Evolutionary conservation across 192 early-diverging fungal genomes (phyloP).

Genomic region (Coemansia sp.): DNA sequence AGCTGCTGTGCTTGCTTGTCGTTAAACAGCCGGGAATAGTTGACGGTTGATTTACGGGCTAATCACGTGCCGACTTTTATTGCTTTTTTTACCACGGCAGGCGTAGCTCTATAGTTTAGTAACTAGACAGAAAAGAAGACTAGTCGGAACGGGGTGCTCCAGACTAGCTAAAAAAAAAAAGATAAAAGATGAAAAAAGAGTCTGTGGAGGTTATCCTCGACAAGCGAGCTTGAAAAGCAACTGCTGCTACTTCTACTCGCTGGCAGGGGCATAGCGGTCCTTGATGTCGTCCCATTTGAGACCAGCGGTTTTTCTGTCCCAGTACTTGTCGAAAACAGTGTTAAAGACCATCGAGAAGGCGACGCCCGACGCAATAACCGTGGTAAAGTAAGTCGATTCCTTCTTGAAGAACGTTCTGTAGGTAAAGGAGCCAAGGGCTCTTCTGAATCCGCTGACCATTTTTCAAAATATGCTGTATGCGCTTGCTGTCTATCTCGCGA

Average conservation of each 20-base stretch:
- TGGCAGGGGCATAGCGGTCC: conserved; percentile 33
- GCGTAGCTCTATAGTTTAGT: not conserved
- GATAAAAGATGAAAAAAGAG: not conserved
- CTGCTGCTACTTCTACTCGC: not conserved
- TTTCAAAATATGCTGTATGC: not conserved
- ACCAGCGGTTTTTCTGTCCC: conserved; percentile 52
- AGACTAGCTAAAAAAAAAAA: not conserved
- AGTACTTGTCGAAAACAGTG: conserved; percentile 48
- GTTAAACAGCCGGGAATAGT: not conserved
- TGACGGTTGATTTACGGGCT: not conserved
- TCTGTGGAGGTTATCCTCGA: not conserved
- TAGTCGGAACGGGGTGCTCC: not conserved
- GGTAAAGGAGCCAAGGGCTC: conserved; percentile 36
- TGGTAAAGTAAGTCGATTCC: conserved; percentile 55
- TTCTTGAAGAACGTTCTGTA: conserved; percentile 55
- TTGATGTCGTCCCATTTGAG: conserved; percentile 57
- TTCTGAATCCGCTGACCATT: conserved; percentile 48
- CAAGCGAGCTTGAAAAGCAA: not conserved
- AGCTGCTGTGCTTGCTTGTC: no score
- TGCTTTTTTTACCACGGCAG: not conserved
- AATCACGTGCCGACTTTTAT: not conserved
- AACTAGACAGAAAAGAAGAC: not conserved
- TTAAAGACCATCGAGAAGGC: conserved; percentile 46
- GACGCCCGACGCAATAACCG: conserved; percentile 39
- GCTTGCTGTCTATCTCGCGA: no score